Evolutionary conservation across 1,284 basidiomycete genomes (phyloP), one percentile per base, ranked within the genome.

Genomic region (Microbotryum saponariae): DNA sequence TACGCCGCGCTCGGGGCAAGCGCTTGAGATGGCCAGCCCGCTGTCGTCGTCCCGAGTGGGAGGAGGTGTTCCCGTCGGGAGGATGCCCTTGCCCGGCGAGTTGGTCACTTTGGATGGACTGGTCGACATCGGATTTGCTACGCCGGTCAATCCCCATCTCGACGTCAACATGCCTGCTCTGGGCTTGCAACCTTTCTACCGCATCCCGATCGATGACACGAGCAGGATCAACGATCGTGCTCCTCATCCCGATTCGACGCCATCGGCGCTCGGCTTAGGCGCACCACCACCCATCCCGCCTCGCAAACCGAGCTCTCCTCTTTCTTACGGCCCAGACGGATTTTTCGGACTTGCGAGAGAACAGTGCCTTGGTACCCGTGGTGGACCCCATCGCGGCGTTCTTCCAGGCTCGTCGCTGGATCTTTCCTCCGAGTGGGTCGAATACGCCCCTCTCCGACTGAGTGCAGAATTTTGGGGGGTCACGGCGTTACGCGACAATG

Each of bases 391-490:
- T 42, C 37, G 37, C 14, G 37, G 37, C 37, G 37, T 42, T 42
- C 37, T 42, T 42, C 37, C 37, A 9, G 37, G 37, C 37, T 42
- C 14, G 16, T 42, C 37, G 37, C 16, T 16, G 37, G 37, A 42
- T 42, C 37, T 42, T 3, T 42, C 37, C 14, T 42, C 37, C 37
- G 37, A 42, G 37, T 78, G 76, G 75, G 74, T 75, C 6, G 72
- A 71, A 37, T 71, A 74, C 42, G 76, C 90, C 54, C 90, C 90
- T 0, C 86, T 81, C 75, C 82, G 89, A 46, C 77, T 94, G 72
- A 83, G 84, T 6, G 88, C 91, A 54, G 91, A 96, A 75, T 94
- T 94, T 74, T 94, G 88, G 85, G 87, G 89, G 68, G 81, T 91
- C 29, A 87, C 89, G 68, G 78, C 81, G 53, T 79, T 96, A 51